These are phyloP conservation scores for Talaromyces stipitatus DNA, from an alignment of 495 filamentous ascomycete species.

Conservation along the genomic window DNA sequence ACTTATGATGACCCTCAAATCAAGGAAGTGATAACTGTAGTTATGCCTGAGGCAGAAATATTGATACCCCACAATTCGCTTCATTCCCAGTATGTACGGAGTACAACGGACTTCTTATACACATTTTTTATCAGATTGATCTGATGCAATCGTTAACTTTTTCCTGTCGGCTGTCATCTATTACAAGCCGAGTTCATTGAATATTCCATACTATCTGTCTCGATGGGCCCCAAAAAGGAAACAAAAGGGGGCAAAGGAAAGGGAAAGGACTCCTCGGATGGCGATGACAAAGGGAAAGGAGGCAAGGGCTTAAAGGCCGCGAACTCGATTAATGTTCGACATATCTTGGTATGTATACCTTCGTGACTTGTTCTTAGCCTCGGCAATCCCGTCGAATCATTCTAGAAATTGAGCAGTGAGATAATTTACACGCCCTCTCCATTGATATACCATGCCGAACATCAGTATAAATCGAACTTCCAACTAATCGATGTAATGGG, in stretches of 20 bases:
- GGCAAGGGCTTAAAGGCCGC: constrained; percentile 57
- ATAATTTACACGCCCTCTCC: neutral
- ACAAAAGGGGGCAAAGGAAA: constrained; percentile 38
- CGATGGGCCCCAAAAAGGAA: constrained; percentile 45
- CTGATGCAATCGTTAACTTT: neutral
- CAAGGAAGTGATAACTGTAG: neutral
- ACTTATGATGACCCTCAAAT: neutral
- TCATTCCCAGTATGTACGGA: neutral
- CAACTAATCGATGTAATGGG: neutral
- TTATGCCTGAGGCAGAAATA: neutral
- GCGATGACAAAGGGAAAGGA: constrained; percentile 25
- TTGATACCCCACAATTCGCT: neutral
- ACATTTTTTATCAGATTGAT: neutral
- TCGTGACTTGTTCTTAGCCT: constrained; percentile 1
- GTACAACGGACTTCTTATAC: neutral
- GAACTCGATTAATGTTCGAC: constrained; percentile 74
- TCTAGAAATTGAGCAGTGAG: neutral
- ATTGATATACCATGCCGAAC: neutral
- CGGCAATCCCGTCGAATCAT: neutral
- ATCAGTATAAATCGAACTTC: neutral
- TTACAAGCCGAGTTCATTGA: neutral
- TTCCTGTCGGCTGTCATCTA: neutral
- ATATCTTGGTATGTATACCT: constrained; percentile 62
- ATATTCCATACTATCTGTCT: neutral
- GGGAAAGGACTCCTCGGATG: constrained; percentile 35